Evolutionary conservation across 1,284 basidiomycete genomes (phyloP), one percentile per base, ranked within the genome.

Genomic region (Psilocybe mexicana): DNA sequence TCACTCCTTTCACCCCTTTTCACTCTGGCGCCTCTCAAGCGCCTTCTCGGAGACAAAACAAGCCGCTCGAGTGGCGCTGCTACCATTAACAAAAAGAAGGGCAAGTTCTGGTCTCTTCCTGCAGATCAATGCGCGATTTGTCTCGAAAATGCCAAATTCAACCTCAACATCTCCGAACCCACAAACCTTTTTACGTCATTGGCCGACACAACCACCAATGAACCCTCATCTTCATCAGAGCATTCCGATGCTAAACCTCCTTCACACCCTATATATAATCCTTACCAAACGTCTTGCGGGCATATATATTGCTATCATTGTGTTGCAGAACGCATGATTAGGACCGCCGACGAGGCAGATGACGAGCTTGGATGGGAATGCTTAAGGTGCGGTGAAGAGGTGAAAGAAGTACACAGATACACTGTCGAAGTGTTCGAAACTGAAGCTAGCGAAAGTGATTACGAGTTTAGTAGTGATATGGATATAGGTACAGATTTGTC

Each of bases 261-360:
- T 0, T 65, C 76, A 18, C 80, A 85, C 67, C 86, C 88, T 1
- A 80, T 92, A 58, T 77, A 86, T 64, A 90, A 82, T 33, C 85
- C 91, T 0, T 93, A 93, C 67, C 72, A 85, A 57, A 83, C 89
- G 7, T 87, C 88, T 12, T 93, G 92, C 62, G 87, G 85, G 11
- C 92, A 95, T 70, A 71, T 83, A 8, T 96, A 93, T 74, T 96
- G 94, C 72, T 96, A 96, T 71, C 86, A 89, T 66, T 96, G 94
- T 72, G 79, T 96, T 33, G 83, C 91, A 10, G 90, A 92, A 65
- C 85, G 87, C 57, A 84, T 96, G 76, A 80, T 92, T 65, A 86
- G 84, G 35, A 79, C 81, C 0, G 83, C 83, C 5, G 88, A 90
- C 57, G 88, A 90, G 48, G 83, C 78, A 18, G 75, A 77, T 36